Base-by-base conservation (phyloP, 495 filamentous ascomycete species). In the Penicillium simplicissimum region DNA sequence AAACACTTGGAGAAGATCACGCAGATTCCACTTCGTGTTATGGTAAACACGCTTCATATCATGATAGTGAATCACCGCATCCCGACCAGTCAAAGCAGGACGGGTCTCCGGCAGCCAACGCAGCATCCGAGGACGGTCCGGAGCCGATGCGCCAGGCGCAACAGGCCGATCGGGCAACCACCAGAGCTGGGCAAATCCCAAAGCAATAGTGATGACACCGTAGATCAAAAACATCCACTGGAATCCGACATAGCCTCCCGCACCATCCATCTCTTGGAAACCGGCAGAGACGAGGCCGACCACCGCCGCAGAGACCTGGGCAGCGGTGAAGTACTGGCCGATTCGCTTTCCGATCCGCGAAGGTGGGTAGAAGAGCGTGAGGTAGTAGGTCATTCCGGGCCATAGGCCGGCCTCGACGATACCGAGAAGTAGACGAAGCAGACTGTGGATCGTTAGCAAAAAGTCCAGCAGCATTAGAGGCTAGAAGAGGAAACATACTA, bases 141-240 rank as follows among this genome's bases (percentile, higher is more conserved):
- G 65, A 38, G 55, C 63, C 14, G 66, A 52, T 55, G 82, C 74
- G 34, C 89, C 90, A 0, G 93, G 91, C 8, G 87, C 77, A 1
- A 85, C 69, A 0, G 92, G 92, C 14, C 92, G 87, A 61, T 96
- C 93, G 2, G 92, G 92, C 25, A 97, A 76, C 93, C 92, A 97
- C 88, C 90, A 96, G 3, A 97, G 82, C 40, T 96, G 78, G 31
- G 73, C 67, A 60, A 95, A 75, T 14, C 92, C 91, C 13, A 92
- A 79, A 14, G 87, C 66, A 13, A 92, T 80, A 4, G 84, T 89
- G 52, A 92, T 80, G 9, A 96, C 74, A 8, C 93, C 93, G 61
- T 92, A 96, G 37, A 97, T 74, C 23, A 97, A 83, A 71, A 97
- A 96, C 93, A 97, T 96, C 93, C 93, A 97, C 62, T 91, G 88